phyloP scores from a whole-genome alignment of 2,329 filamentous ascomycete species.

The Beauveria sp. region DNA sequence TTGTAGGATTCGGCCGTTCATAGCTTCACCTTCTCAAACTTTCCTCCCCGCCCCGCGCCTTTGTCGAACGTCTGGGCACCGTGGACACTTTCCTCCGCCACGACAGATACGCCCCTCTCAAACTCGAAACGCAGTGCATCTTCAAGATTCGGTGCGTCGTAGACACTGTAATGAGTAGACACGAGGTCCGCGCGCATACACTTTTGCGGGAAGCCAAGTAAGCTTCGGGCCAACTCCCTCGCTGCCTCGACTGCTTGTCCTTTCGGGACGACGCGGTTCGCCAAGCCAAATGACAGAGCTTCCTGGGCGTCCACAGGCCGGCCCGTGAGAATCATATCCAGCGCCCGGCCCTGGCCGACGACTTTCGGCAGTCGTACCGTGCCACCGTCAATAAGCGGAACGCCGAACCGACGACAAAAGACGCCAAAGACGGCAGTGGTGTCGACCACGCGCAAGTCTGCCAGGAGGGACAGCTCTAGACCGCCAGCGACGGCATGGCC shows the following conservation, averaged over 20 bases:
- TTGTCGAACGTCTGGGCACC: slow-evolving; percentile 16
- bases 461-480: slow-evolving; percentile 44
- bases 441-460: slow-evolving; percentile 45
- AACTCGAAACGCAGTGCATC: slow-evolving; percentile 44
- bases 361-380: slow-evolving; percentile 44
- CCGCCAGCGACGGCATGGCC: slow-evolving; percentile 47
- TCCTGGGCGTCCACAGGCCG: slow-evolving; percentile 39
- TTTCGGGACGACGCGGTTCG: slow-evolving; percentile 43
- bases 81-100: slow-evolving; percentile 33
- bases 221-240: slow-evolving; percentile 34
- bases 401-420: slow-evolving; percentile 41
- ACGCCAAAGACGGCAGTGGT: slow-evolving; percentile 47
- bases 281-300: slow-evolving; percentile 43
- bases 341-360: slow-evolving; percentile 42
- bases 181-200: slow-evolving; percentile 44
- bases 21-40: slow-evolving; percentile 7
- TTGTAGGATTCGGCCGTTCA: neutral
- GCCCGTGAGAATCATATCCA: slow-evolving; percentile 52
- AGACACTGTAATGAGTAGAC: slow-evolving; percentile 42
- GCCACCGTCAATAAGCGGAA: slow-evolving; percentile 31
- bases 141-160: slow-evolving; percentile 38
- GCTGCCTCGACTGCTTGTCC: slow-evolving; percentile 43
- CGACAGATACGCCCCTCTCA: slow-evolving; percentile 32
- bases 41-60: slow-evolving; percentile 5
- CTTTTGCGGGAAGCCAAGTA: slow-evolving; percentile 42